Evolutionary conservation across 495 filamentous ascomycete species (phyloP), one percentile per base, ranked within the genome.

Genomic region (Chaetomium cochliodes): DNA sequence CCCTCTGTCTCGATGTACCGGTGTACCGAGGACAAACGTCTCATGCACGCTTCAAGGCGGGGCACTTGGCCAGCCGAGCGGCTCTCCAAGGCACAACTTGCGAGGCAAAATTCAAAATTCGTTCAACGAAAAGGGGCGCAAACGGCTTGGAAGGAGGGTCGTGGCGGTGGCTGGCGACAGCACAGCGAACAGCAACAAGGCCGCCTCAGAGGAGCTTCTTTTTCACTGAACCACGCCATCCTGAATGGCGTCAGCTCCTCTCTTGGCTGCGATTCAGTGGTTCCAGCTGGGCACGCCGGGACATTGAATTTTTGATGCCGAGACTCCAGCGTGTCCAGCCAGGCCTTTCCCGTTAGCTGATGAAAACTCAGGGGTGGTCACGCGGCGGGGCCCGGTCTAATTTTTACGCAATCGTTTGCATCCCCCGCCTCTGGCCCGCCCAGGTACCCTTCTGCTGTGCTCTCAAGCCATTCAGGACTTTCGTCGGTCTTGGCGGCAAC

Each of bases 291-390:
- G n/a, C n/a, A n/a, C n/a, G n/a, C n/a, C n/a, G n/a, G 67, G 59
- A 26, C 55, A 66, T 63, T 67, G 70, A 70, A 69, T 67, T 71
- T 67, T 71, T 69, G 65, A 41, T 66, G 72, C 72, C 72, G 64
- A 72, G 69, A 53, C 23, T 23, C 57, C 39, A 49, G 42, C 60
- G 69, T 49, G n/a, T 23, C 57, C 39, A 49, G 42, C 60, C 42
- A 58, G 16, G 16, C 60, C 63, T 69, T 62, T 70, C 68, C 64
- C 41, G 26, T 76, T 76, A 75, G 67, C 71, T 69, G 65, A 76
- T 75, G 60, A 65, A 76, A 74, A 76, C 72, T 66, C 67, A 65
- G 62, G 33, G 66, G 58, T 57, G 69, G 74, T 76, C 74, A 76
- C 74, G 72, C 50, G 74, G 70, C 25, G 26, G 65, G 33, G 50